A percentile compares a stretch with the other conserved stretches of the same genome.
phyloP scores from a whole-genome alignment of 2,329 filamentous ascomycete genomes.

The Cordyceps tenuipes region DNA sequence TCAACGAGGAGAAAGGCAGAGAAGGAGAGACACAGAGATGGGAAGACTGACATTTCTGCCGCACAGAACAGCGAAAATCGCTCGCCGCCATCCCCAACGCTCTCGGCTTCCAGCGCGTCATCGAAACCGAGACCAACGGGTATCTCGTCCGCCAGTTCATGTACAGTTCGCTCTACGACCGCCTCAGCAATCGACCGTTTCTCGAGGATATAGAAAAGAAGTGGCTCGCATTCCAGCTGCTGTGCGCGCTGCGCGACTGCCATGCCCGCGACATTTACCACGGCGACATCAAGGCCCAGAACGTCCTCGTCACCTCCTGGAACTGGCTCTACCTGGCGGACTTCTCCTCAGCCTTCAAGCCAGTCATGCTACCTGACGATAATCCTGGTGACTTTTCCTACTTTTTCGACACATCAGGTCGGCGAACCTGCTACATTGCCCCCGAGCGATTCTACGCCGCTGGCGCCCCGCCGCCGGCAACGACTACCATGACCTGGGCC shows the following conservation, averaged over 20 bases:
- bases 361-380: slow-evolving; percentile 85
- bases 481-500: slow-evolving; percentile 66
- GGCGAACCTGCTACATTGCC: slow-evolving; percentile 88
- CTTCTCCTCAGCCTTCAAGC: slow-evolving; percentile 93
- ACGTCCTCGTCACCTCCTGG: slow-evolving; percentile 94
- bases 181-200: slow-evolving; percentile 91
- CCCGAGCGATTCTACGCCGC: slow-evolving; percentile 81
- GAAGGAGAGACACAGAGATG: too few relatives aligned
- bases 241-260: slow-evolving; percentile 87
- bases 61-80: slow-evolving; percentile 65
- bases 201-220: slow-evolving; percentile 97
- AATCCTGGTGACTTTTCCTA: slow-evolving; percentile 97
- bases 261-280: slow-evolving; percentile 86
- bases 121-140: slow-evolving; percentile 86
- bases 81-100: slow-evolving; percentile 84
- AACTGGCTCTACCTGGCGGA: slow-evolving; percentile 99
- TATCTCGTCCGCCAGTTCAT: slow-evolving; percentile 92
- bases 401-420: slow-evolving; percentile 89
- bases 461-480: slow-evolving; percentile 54
- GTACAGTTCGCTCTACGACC: slow-evolving; percentile 94
- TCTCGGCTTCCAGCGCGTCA: slow-evolving; percentile 77
- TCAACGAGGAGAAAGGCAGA: neutral
- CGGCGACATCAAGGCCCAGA: slow-evolving; percentile 98
- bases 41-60: neutral
- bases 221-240: slow-evolving; percentile 92